Conservation (phyloP, 345 rosid species). For the Brassica nigra region DNA sequence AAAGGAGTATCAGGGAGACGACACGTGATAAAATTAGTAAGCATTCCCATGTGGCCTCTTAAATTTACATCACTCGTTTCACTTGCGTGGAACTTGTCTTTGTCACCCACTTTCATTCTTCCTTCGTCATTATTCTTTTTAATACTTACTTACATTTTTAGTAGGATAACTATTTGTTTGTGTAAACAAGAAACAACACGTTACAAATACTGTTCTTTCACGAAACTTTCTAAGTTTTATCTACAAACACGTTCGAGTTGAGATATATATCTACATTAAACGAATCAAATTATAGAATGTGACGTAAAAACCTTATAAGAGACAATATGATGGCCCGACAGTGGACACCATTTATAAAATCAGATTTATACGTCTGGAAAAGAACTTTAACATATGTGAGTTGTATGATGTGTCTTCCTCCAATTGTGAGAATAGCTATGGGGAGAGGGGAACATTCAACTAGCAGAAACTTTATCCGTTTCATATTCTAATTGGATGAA, state of each 20-base stretch:
- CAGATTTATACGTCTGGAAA: background rate
- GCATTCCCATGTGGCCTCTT: conserved; percentile 39
- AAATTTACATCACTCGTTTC: conserved; percentile 24
- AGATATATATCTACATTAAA: background rate
- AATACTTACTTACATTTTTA: background rate
- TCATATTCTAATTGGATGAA: conserved; percentile 32
- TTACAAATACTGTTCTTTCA: background rate
- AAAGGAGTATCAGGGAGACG: conserved; percentile 20
- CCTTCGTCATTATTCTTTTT: conserved; percentile 12
- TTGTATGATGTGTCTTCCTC: conserved; percentile 38
- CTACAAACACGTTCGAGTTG: conserved; percentile 5
- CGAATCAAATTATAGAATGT: conserved; percentile 10
- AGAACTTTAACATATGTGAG: conserved; percentile 12
- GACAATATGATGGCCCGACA: conserved; percentile 37
- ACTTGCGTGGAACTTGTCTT: conserved; percentile 44
- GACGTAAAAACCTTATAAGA: conserved; percentile 16
- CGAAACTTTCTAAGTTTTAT: background rate
- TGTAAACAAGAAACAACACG: background rate
- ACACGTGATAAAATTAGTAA: conserved; percentile 30
- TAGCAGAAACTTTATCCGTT: conserved; percentile 1
- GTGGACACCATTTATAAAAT: conserved; percentile 11
- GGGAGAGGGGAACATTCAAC: conserved; percentile 15
- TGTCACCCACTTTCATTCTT: conserved; percentile 27
- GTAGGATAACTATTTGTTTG: background rate
- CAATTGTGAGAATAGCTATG: background rate